Evolutionary conservation across 768 basidiomycete genomes (phyloP).

Genomic region (Pleurotus tuoliensis): DNA sequence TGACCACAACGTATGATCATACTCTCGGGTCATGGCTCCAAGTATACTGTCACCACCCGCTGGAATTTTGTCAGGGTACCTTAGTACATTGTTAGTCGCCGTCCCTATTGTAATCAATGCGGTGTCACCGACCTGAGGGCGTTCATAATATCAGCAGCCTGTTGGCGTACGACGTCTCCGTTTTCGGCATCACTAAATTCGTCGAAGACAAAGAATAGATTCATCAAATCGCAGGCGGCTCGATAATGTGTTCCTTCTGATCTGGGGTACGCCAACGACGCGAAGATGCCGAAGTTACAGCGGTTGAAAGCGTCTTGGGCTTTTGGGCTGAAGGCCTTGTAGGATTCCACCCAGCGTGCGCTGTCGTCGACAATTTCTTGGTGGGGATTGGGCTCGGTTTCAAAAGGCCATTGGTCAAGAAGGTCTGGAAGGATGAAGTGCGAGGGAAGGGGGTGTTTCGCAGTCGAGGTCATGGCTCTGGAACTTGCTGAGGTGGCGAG

Average conservation of each 20-base stretch:
- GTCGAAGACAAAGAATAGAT: slow-evolving; percentile 47
- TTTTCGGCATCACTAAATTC: slow-evolving; percentile 42
- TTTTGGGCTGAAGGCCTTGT: slow-evolving; percentile 28
- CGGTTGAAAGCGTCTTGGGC: slow-evolving; percentile 36
- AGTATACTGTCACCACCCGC: slow-evolving; percentile 33
- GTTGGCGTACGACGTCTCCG: slow-evolving; percentile 22
- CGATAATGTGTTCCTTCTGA: slow-evolving; percentile 21
- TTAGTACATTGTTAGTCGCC: not conserved
- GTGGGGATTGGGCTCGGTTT: slow-evolving; percentile 3
- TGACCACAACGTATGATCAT: slow-evolving; percentile 11
- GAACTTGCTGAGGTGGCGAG: too few species aligned
- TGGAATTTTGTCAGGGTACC: slow-evolving; percentile 26
- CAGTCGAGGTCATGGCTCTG: not conserved
- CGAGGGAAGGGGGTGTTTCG: not conserved
- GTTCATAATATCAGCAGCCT: slow-evolving; percentile 34
- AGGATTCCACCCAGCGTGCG: slow-evolving; percentile 29
- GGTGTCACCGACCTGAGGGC: slow-evolving; percentile 24
- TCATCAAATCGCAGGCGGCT: slow-evolving; percentile 46
- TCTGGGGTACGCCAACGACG: slow-evolving; percentile 33
- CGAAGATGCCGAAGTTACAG: slow-evolving; percentile 40
- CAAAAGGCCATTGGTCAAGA: slow-evolving; percentile 7
- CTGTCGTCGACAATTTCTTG: slow-evolving; percentile 1
- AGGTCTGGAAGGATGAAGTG: slow-evolving; percentile 9
- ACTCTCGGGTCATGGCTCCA: slow-evolving; percentile 39
- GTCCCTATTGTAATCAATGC: too few species aligned